Evolutionary conservation across 805 yeast genomes (phyloP).

Genomic region (Candida dajiaensis): DNA sequence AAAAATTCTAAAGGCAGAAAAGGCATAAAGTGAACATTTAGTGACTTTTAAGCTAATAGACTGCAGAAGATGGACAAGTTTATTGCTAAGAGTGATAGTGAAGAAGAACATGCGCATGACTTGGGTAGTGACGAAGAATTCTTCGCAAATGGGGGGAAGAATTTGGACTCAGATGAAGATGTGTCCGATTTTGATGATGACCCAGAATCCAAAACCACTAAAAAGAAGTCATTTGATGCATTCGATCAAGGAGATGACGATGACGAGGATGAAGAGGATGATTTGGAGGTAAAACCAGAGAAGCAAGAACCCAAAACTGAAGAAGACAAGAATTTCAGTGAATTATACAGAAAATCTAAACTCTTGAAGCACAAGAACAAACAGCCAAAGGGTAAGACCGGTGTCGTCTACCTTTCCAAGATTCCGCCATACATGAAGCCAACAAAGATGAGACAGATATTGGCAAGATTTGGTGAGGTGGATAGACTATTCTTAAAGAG

Average conservation of each 20-base stretch:
- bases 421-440: conserved; percentile 99
- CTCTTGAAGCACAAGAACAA: conserved; percentile 52
- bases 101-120: conserved; percentile 6
- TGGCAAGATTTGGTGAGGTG: conserved; percentile 79
- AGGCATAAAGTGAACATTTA: no score
- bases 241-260: conserved; percentile 12
- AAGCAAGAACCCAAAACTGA: conserved; percentile 10
- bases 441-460: conserved; percentile 73
- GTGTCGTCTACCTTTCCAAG: conserved; percentile 87
- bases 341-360: conserved; percentile 49
- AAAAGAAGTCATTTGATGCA: conserved; percentile 14
- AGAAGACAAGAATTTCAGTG: conserved; percentile 26
- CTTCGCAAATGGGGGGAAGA: conserved; percentile 7
- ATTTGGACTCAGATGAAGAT: conserved; percentile 19
- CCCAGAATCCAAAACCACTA: conserved; percentile 11
- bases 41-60: no score
- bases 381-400: conserved; percentile 60
- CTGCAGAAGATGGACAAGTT: conserved; percentile 18
- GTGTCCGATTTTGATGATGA: conserved; percentile 24
- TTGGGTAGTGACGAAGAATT: conserved; percentile 24
- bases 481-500: conserved; percentile 84
- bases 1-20: neutral
- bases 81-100: conserved; percentile 10
- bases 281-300: conserved; percentile 13
- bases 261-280: conserved; percentile 17